Evolutionary conservation across 441 rosid genomes (phyloP).

Genomic region (Brassica hybrid): DNA sequence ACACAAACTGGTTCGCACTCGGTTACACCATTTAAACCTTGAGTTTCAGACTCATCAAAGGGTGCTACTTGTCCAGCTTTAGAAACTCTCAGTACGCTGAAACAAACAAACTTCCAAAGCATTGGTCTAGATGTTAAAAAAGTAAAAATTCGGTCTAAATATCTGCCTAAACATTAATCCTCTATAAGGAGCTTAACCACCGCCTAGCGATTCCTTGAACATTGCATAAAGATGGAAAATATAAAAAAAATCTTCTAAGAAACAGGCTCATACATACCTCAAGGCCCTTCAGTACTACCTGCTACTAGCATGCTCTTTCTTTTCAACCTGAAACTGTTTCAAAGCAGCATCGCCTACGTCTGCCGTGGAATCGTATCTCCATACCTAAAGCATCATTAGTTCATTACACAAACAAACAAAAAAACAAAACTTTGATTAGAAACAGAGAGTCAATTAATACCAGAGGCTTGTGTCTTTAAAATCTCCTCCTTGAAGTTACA

Average conservation of each 20-base stretch:
- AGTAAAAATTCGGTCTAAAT: too few species aligned
- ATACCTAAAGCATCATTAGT: conserved; percentile 32
- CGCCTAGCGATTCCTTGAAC: too few species aligned
- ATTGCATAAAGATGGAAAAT: background rate
- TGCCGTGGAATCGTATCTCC: conserved; percentile 31
- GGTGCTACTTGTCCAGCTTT: conserved; percentile 47
- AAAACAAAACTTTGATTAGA: too few species aligned
- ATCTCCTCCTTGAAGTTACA: conserved; percentile 63
- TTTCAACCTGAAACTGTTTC: conserved; percentile 49
- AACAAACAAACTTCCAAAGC: conserved; percentile 51
- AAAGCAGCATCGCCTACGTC: conserved; percentile 57
- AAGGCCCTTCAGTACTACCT: conserved; percentile 60
- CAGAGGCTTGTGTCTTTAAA: conserved; percentile 56
- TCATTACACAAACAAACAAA: too few species aligned
- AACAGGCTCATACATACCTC: conserved; percentile 49
- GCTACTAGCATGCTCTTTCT: conserved; percentile 51
- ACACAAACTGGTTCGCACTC: conserved; percentile 55
- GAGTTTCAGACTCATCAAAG: conserved; percentile 41
- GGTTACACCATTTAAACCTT: conserved; percentile 33
- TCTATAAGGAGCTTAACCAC: too few species aligned
- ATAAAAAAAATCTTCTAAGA: background rate
- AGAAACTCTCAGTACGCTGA: conserved; percentile 77
- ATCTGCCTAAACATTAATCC: too few species aligned
- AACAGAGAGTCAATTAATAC: too few species aligned
- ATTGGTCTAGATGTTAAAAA: background rate